Percentiles rank a stretch among this genome's conserved stretches.
phyloP scores from a whole-genome alignment of 768 basidiomycete species.

The Auriculariales sp. region DNA sequence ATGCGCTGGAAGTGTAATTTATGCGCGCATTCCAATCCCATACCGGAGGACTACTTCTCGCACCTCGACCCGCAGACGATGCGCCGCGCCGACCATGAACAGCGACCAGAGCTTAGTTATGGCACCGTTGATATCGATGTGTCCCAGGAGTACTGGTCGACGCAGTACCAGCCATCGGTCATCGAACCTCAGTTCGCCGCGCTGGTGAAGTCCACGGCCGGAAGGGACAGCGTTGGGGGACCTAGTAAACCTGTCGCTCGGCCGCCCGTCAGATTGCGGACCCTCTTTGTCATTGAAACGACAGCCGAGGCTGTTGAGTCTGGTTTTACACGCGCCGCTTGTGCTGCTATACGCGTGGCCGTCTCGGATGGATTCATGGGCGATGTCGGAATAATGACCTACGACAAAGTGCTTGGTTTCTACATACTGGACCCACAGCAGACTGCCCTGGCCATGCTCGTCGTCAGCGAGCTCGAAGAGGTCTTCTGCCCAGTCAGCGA shows the following conservation, averaged over 20 bases:
- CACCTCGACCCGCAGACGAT: conserved; percentile 53
- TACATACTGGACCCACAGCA: conserved; percentile 55
- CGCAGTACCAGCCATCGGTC: conserved; percentile 42
- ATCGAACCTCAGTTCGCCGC: conserved; percentile 37
- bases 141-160: conserved; percentile 74
- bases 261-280: conserved; percentile 50
- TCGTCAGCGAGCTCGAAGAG: conserved; percentile 85
- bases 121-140: conserved; percentile 90
- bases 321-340: conserved; percentile 57
- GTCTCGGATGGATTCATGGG: conserved; percentile 42
- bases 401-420: conserved; percentile 69
- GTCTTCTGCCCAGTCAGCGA: conserved; percentile 66
- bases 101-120: conserved; percentile 75
- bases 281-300: conserved; percentile 82
- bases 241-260: conserved; percentile 21
- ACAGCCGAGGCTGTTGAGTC: conserved; percentile 49
- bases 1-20: conserved; percentile 86
- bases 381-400: conserved; percentile 70
- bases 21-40: conserved; percentile 28
- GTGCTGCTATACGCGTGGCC: conserved; percentile 41
- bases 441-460: conserved; percentile 46
- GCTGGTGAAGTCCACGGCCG: too few relatives aligned
- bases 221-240: too few relatives aligned
- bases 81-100: conserved; percentile 51
- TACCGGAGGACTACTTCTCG: conserved; percentile 69